Evolutionary conservation across 768 basidiomycete species (phyloP), one percentile per base, ranked within the genome.

Genomic region (Pleurotus djamor): DNA sequence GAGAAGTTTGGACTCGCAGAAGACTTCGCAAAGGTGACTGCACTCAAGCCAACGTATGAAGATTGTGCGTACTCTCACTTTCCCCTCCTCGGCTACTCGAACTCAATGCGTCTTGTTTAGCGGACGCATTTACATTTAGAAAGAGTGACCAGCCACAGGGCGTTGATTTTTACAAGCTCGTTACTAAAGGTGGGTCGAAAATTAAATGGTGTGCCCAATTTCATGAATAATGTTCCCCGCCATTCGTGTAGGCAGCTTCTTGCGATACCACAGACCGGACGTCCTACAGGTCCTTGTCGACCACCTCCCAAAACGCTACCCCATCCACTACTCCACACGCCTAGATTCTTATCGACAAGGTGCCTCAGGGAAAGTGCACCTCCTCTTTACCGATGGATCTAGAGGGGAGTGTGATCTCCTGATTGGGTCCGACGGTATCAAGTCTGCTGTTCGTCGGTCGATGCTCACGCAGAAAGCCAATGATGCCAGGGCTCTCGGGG

Each of bases 321-420:
- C 66, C 13, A 70, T 71, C 5, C 72, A 77, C 55, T 74, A 76
- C 4, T 72, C 73, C 10, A 81, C 79, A 54, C 78, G 79, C 8
- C 72, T 86, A 1, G 63, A 67, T 14, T 74, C 73, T 0, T 85
- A 81, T 62, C 66, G 57, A 5, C 74, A 76, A 58, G 49, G 61
- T n/a, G 50, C 54, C 34, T 9, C 52, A 8, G 61, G 62, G 13
- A 63, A 59, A n/a, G 48, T 69, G 34, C 33, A 71, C 70, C 59
- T 75, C 34, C 5, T 59, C 71, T 85, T 87, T 63, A 57, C 70
- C 9, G 79, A 86, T 54, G 82, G 81, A 9, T 69, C 74, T 1
- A 73, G 67, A 2, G 75, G 81, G 4, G 67, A 68, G 5, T 85
- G 81, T 60, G 83, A 86, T 63, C 50, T 86, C 5, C 72, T 87